Conservation (phyloP, 2,329 filamentous ascomycete species). For the Cadophora gregata region DNA sequence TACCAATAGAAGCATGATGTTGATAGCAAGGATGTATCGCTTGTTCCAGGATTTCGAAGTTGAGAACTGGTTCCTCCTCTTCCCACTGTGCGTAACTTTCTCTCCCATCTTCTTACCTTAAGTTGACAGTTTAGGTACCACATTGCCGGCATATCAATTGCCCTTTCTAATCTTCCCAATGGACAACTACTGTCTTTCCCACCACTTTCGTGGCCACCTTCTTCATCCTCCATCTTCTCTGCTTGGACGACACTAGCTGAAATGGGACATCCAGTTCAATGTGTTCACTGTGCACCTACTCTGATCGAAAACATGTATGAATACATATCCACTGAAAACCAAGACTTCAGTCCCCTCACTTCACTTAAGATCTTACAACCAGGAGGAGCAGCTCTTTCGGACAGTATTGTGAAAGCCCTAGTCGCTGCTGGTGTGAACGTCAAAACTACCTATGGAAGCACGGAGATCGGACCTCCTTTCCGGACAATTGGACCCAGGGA, state of each 20-base stretch:
- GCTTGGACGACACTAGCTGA: slow-evolving; percentile 38
- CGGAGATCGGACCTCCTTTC: slow-evolving; percentile 45
- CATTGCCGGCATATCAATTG: slow-evolving; percentile 43
- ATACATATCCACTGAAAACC: slow-evolving; percentile 40
- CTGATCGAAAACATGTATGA: slow-evolving; percentile 44
- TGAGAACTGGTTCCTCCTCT: slow-evolving; percentile 45
- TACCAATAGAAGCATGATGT: slow-evolving; percentile 45
- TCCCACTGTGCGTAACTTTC: slow-evolving; percentile 39
- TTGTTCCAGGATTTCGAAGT: slow-evolving; percentile 43
- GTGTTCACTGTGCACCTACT: slow-evolving; percentile 43
- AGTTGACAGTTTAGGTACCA: slow-evolving; percentile 37
- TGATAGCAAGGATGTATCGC: slow-evolving; percentile 45
- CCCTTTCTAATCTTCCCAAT: slow-evolving; percentile 43
- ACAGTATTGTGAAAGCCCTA: slow-evolving; percentile 38
- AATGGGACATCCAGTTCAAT: slow-evolving; percentile 41
- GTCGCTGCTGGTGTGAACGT: slow-evolving; percentile 41
- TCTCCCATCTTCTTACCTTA: background rate
- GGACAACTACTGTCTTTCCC: slow-evolving; percentile 44
- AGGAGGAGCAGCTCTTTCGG: slow-evolving; percentile 42
- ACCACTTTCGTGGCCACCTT: slow-evolving; percentile 42
- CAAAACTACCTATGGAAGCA: slow-evolving; percentile 45
- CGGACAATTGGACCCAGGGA: slow-evolving; percentile 40
- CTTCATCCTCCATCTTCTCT: slow-evolving; percentile 39
- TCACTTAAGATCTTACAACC: slow-evolving; percentile 44
- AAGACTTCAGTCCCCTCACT: slow-evolving; percentile 40